phyloP scores from a whole-genome alignment of 169 alveolate genomes.

The Neospora caninum region DNA sequence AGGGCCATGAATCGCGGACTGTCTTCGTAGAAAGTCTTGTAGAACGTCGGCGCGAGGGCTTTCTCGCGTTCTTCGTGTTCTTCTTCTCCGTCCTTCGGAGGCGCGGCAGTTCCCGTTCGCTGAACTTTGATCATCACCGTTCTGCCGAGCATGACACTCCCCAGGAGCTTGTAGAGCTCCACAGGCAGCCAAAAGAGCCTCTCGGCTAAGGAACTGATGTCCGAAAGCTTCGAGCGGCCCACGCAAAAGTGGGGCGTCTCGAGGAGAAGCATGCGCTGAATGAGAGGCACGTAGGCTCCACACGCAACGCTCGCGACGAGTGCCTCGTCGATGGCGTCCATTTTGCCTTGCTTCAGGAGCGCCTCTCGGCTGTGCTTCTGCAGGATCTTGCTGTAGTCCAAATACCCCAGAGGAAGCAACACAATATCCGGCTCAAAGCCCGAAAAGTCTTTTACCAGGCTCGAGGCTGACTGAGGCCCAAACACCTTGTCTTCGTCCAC shows the following conservation, averaged over 20 bases:
- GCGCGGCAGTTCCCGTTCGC: neutral
- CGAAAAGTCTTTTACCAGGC: neutral
- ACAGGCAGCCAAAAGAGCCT: constrained; percentile 39
- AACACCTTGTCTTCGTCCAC: constrained; percentile 13
- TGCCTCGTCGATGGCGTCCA: neutral
- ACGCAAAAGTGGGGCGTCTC: neutral
- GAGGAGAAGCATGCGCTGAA: constrained; percentile 22
- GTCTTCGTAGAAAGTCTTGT: neutral
- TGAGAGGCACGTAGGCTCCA: constrained; percentile 38
- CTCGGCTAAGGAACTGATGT: constrained; percentile 53
- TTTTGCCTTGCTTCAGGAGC: neutral
- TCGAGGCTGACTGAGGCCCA: constrained; percentile 10
- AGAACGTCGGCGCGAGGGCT: neutral
- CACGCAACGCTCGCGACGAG: neutral
- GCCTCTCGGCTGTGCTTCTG: constrained; percentile 7
- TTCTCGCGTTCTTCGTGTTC: neutral
- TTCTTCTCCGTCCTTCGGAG: neutral
- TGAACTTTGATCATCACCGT: neutral
- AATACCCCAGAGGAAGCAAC: constrained; percentile 50
- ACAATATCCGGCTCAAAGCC: constrained; percentile 23
- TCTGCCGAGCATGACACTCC: neutral
- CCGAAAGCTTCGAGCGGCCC: constrained; percentile 53
- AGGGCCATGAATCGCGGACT: constrained; percentile 37
- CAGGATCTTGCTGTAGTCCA: constrained; percentile 43
- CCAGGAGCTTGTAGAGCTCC: constrained; percentile 37